phyloP scores from a whole-genome alignment of 441 rosid species.

The Erysimum cheiri region DNA sequence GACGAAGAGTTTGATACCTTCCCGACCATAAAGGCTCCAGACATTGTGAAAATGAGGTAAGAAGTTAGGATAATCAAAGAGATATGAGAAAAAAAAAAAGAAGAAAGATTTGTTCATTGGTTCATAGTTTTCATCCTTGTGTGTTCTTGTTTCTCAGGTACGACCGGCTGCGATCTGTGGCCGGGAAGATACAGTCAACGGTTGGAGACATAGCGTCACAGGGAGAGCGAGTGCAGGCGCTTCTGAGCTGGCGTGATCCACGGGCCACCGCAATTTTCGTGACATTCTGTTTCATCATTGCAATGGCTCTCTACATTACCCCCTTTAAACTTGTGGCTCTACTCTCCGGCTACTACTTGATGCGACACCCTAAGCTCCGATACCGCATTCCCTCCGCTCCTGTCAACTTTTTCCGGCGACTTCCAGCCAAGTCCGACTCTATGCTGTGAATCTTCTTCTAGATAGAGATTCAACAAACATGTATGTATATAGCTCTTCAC shows the following conservation, averaged over 20 bases:
- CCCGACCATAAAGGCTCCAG: constrained; percentile 60
- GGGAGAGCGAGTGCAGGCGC: constrained; percentile 81
- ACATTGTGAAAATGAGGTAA: constrained; percentile 64
- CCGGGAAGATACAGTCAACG: constrained; percentile 78
- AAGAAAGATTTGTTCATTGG: background rate
- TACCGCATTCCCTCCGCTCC: constrained; percentile 72
- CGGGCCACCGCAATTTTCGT: constrained; percentile 81
- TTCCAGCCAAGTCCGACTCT: constrained; percentile 82
- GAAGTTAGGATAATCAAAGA: background rate
- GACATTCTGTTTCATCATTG: constrained; percentile 65
- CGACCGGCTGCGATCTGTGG: constrained; percentile 81
- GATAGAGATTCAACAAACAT: constrained; percentile 1
- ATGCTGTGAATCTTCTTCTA: constrained; percentile 58
- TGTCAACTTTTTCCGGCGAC: constrained; percentile 87
- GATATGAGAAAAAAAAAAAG: too few species aligned
- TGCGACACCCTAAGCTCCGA: constrained; percentile 94
- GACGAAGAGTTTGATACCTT: constrained; percentile 91
- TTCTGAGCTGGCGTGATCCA: constrained; percentile 93
- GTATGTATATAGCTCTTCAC: background rate
- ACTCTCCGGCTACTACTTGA: constrained; percentile 58
- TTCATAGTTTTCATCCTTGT: background rate
- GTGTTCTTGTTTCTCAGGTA: constrained; percentile 52
- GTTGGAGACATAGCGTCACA: constrained; percentile 92
- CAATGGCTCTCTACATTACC: constrained; percentile 68
- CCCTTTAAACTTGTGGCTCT: constrained; percentile 79